Percentiles rank a stretch among this genome's conserved stretches.
phyloP scores from a whole-genome alignment of 2,329 filamentous ascomycete species.

The Fusarium odoratissimum region DNA sequence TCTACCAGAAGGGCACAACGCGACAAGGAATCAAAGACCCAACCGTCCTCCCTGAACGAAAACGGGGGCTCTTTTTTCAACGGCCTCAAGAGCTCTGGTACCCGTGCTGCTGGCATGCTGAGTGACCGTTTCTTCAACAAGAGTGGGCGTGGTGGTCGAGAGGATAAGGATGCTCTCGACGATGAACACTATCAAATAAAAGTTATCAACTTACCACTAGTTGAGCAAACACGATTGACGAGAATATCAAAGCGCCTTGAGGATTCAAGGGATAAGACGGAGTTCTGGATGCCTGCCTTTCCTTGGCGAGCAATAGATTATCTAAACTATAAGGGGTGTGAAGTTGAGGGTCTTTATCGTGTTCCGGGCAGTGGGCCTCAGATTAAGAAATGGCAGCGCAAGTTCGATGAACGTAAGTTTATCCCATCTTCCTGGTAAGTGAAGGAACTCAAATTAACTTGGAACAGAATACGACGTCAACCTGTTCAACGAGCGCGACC shows the following conservation, averaged over 20 bases:
- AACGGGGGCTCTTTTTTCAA: conserved; percentile 58
- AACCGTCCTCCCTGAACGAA: conserved; percentile 68
- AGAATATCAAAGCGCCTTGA: conserved; percentile 91
- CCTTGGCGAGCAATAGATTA: conserved; percentile 98
- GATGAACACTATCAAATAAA: conserved; percentile 87
- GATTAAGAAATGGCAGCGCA: conserved; percentile 92
- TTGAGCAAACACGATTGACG: conserved; percentile 90
- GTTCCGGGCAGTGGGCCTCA: conserved; percentile 91
- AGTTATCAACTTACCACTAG: conserved; percentile 85
- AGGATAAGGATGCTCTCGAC: conserved; percentile 75
- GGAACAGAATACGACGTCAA: conserved; percentile 83
- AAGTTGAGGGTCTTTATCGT: conserved; percentile 92
- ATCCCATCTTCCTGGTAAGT: neutral
- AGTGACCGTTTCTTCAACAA: conserved; percentile 88
- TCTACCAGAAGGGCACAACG: conserved; percentile 56
- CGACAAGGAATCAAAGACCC: conserved; percentile 62
- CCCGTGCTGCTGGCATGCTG: conserved; percentile 74
- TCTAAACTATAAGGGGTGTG: conserved; percentile 92
- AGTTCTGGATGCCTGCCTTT: conserved; percentile 98
- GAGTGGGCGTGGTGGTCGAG: conserved; percentile 75
- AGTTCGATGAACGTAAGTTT: conserved; percentile 82
- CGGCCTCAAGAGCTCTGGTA: conserved; percentile 42
- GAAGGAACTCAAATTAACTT: conserved; percentile 9
- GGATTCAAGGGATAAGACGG: conserved; percentile 91
- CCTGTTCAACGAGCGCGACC: conserved; percentile 84